phyloP scores from a whole-genome alignment of 2,329 filamentous ascomycete genomes.

The Trichothecium roseum region DNA sequence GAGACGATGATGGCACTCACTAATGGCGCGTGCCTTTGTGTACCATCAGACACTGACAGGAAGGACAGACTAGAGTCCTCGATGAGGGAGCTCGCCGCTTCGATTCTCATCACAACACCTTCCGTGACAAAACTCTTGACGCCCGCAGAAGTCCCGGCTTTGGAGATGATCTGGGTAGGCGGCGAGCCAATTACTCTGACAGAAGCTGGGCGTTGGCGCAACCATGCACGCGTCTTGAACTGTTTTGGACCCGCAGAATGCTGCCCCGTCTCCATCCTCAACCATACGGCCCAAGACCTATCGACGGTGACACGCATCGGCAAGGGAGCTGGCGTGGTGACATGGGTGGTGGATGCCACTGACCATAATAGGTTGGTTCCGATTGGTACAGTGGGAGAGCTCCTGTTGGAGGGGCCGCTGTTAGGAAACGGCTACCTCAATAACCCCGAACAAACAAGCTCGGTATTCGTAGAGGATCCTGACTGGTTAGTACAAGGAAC shows the following conservation, averaged over 20 bases:
- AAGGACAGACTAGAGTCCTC: slow-evolving; percentile 6
- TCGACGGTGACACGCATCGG: slow-evolving; percentile 4
- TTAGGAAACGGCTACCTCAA: slow-evolving; percentile 30
- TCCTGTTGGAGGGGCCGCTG: slow-evolving; percentile 37
- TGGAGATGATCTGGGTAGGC: slow-evolving; percentile 7
- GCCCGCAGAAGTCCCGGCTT: slow-evolving; percentile 5
- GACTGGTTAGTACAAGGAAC: background rate
- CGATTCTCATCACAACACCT: no score
- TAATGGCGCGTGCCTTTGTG: slow-evolving; percentile 3
- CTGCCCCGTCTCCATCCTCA: slow-evolving; percentile 12
- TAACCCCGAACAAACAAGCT: slow-evolving; percentile 1
- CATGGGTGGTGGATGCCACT: slow-evolving; percentile 27
- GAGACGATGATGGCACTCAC: slow-evolving; percentile 6
- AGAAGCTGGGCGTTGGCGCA: slow-evolving; percentile 5
- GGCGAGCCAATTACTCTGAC: slow-evolving; percentile 6
- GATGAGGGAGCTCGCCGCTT: no score
- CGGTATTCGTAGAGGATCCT: background rate
- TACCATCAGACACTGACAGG: slow-evolving; percentile 6
- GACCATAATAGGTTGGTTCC: slow-evolving; percentile 12
- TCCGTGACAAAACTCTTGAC: slow-evolving; percentile 8
- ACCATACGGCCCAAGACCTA: background rate
- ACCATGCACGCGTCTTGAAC: slow-evolving; percentile 16
- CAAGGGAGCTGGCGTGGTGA: slow-evolving; percentile 1
- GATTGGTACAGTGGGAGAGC: slow-evolving; percentile 23
- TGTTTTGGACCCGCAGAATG: slow-evolving; percentile 31